Percentiles rank a stretch among this genome's conserved stretches.
Conservation (phyloP, 257 asterid species). For the Nicotiana tabacum region DNA sequence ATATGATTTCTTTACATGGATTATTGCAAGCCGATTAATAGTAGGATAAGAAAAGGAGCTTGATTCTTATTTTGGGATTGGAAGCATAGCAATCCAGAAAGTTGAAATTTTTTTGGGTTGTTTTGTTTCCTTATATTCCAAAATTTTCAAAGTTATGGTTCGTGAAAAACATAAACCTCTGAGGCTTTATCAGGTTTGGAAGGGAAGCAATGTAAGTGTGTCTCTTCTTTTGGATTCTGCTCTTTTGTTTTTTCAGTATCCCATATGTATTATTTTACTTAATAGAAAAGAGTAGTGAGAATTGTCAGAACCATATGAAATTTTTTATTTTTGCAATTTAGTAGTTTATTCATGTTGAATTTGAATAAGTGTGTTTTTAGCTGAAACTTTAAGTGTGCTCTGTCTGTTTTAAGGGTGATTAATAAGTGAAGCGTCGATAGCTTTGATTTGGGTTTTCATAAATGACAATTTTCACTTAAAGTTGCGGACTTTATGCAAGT, state of each 20-base stretch:
- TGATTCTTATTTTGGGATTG: not conserved
- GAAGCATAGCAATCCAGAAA: not conserved
- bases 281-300: not conserved
- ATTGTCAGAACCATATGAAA: not conserved
- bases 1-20: slow-evolving; percentile 22
- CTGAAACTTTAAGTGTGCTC: not conserved
- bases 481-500: not conserved
- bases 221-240: not conserved
- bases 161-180: slow-evolving; percentile 31
- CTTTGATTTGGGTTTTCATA: not conserved
- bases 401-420: slow-evolving; percentile 3
- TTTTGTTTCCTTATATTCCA: not conserved
- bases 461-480: not conserved
- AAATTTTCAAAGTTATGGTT: slow-evolving; percentile 32
- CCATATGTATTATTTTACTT: no score
- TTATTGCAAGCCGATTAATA: slow-evolving; percentile 7
- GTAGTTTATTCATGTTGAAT: not conserved
- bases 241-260: not conserved
- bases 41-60: slow-evolving; percentile 11
- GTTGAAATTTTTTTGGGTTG: slow-evolving; percentile 21
- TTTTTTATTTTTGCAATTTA: not conserved
- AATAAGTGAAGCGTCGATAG: not conserved
- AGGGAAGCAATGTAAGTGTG: slow-evolving; percentile 67
- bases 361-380: not conserved
- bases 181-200: slow-evolving; percentile 77